Conservation (phyloP, 768 basidiomycete species). For the Leccinellum luteum region DNA sequence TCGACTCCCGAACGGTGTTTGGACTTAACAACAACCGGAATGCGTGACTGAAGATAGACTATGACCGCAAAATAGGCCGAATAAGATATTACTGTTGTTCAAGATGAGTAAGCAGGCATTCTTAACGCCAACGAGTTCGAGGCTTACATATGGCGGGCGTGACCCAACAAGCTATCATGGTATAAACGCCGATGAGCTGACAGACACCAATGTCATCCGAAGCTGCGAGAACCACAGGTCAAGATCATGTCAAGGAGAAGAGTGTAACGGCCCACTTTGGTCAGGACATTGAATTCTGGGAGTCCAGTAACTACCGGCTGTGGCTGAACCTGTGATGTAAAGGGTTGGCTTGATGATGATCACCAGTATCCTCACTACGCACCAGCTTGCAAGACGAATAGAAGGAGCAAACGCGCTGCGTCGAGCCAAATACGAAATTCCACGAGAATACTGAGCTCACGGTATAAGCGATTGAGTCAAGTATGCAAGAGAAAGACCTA, state of each 20-base stretch:
- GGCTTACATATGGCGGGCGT: slow-evolving; percentile 49
- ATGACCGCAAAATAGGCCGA: slow-evolving; percentile 38
- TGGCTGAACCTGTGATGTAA: slow-evolving; percentile 38
- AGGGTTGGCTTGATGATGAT: background rate
- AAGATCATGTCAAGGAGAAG: background rate
- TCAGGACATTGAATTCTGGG: slow-evolving; percentile 43
- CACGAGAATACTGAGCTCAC: slow-evolving; percentile 39
- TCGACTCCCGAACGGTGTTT: slow-evolving; percentile 9
- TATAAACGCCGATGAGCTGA: slow-evolving; percentile 45
- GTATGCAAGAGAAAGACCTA: slow-evolving; percentile 24
- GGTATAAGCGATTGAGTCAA: background rate
- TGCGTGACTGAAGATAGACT: slow-evolving; percentile 35
- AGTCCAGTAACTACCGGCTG: slow-evolving; percentile 41
- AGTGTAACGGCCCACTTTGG: slow-evolving; percentile 34
- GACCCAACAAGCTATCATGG: slow-evolving; percentile 53
- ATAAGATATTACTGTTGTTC: slow-evolving; percentile 42
- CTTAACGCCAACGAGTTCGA: background rate
- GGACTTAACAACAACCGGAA: slow-evolving; percentile 18
- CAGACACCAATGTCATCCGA: slow-evolving; percentile 45
- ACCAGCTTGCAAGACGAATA: slow-evolving; percentile 49
- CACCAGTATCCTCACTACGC: slow-evolving; percentile 6
- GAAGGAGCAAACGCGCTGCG: slow-evolving; percentile 45
- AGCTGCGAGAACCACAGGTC: slow-evolving; percentile 24
- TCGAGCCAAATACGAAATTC: slow-evolving; percentile 55
- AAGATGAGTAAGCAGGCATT: slow-evolving; percentile 7